Evolutionary conservation across 192 early-diverging fungal genomes (phyloP), one percentile per base, ranked within the genome.

Genomic region (Backusella tarrabulga): DNA sequence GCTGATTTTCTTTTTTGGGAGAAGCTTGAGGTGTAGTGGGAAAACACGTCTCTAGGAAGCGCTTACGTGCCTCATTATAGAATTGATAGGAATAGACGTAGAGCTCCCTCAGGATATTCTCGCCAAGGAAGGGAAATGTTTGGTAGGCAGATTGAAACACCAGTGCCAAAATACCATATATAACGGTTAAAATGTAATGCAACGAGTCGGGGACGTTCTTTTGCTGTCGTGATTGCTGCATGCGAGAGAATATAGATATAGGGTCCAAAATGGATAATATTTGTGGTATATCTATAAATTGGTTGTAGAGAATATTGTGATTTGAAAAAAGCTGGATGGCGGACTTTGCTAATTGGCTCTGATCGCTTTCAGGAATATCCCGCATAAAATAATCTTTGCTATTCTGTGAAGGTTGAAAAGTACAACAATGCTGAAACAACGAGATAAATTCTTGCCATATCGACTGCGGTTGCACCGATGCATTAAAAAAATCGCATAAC

Each of bases 401-500:
- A 50, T 72, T 41, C 7, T 17, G 21, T 8, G 23, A 32, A 7
- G 71, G 71, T 23, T 32, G 26, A 29, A 32, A 21, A 72, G 19
- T 29, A 12, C 11, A 72, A 50, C 26, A 40, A 19, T 72, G 40
- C 21, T 32, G 11, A 72, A 44, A 29, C 41, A 72, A 3, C 1
- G 23, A 32, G 56, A 72, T 72, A 34, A 72, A 72, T 29, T 72
- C 21, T 14, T 29, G 17, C 71, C 71, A 72, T 19, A 72, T 72
- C 1, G 42, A 32, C 26, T 72, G 44, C 14, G 71, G 71, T 34
- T 72, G 71, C 6, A 44, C 23, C 12, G 71, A 44, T 12, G 29
- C 17, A 29, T 72, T 72, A 44, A 72, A 72, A 50, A 72, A 72
- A 8, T 72, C 71, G 7, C 41, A 72, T 29, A 72, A 17, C 42